These are phyloP conservation scores for Davidsoniella eucalypti DNA, from an alignment of 2,329 filamentous ascomycete species.

Conservation along the genomic window DNA sequence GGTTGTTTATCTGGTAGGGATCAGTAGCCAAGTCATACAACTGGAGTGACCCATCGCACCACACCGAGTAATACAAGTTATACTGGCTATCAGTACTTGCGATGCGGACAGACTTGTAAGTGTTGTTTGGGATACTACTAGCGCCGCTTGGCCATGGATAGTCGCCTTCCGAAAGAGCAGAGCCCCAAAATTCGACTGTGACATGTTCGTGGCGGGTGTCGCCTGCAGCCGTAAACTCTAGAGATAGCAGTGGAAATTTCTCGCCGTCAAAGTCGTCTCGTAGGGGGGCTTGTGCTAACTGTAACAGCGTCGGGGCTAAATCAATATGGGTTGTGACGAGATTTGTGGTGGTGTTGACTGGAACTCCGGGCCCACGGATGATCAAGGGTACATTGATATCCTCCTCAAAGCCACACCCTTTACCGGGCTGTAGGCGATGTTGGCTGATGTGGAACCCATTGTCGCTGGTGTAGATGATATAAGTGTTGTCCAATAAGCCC, in stretches of 20 bases:
- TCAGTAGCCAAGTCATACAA: slow-evolving; percentile 38
- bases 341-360: slow-evolving; percentile 21
- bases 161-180: slow-evolving; percentile 19
- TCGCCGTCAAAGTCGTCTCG: slow-evolving; percentile 35
- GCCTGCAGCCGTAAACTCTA: slow-evolving; percentile 14
- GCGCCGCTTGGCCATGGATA: slow-evolving; percentile 10
- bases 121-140: slow-evolving; percentile 24
- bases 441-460: slow-evolving; percentile 39
- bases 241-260: slow-evolving; percentile 24
- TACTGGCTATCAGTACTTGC: slow-evolving; percentile 24
- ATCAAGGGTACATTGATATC: slow-evolving; percentile 36
- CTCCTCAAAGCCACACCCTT: slow-evolving; percentile 33
- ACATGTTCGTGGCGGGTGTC: slow-evolving; percentile 29
- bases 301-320: slow-evolving; percentile 36
- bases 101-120: slow-evolving; percentile 36
- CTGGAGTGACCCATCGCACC: slow-evolving; percentile 34
- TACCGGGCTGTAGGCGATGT: slow-evolving; percentile 34
- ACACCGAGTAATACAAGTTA: slow-evolving; percentile 38
- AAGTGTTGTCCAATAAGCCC: slow-evolving; percentile 26
- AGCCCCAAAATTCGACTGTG: slow-evolving; percentile 36
- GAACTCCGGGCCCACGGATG: slow-evolving; percentile 31
- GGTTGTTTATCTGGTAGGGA: slow-evolving; percentile 27
- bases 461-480: slow-evolving; percentile 35
- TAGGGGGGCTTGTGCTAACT: slow-evolving; percentile 20
- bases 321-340: slow-evolving; percentile 35